Evolutionary conservation across 352 stramenopile species (phyloP).

Genomic region (Globisporangium parvum): DNA sequence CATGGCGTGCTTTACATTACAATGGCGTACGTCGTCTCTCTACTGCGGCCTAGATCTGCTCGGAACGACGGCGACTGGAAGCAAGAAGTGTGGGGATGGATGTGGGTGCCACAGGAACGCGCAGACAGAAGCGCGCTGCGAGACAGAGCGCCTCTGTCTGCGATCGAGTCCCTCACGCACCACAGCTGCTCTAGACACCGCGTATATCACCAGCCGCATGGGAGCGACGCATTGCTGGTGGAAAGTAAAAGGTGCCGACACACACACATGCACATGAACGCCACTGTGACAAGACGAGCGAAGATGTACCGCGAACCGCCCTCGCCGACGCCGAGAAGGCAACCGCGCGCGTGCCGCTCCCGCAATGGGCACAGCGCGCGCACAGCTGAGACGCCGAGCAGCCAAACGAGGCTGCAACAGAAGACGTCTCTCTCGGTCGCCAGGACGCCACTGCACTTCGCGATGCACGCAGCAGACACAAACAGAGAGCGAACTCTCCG

Average conservation of each 20-base stretch:
- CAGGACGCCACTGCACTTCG: not conserved
- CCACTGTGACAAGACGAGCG: not conserved
- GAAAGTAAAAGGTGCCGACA: slow-evolving; percentile 70
- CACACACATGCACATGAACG: not conserved
- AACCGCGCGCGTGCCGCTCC: slow-evolving; percentile 23
- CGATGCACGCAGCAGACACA: not conserved
- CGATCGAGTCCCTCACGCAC: slow-evolving; percentile 29
- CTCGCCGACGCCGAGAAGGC: slow-evolving; percentile 40
- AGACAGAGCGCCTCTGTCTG: slow-evolving; percentile 9
- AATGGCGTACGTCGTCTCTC: no score
- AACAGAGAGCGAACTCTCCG: not conserved
- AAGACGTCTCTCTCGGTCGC: slow-evolving; percentile 21
- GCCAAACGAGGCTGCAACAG: not conserved
- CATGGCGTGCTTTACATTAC: not conserved
- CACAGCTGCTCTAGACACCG: slow-evolving; percentile 61
- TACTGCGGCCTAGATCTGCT: not conserved
- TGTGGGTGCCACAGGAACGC: slow-evolving; percentile 33
- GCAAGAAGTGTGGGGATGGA: not conserved
- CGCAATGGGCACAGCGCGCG: slow-evolving; percentile 40
- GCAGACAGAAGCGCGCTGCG: slow-evolving; percentile 12
- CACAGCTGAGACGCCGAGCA: slow-evolving; percentile 25
- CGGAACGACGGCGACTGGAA: not conserved
- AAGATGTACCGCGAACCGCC: slow-evolving; percentile 28
- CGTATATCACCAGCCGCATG: slow-evolving; percentile 71
- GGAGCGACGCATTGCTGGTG: slow-evolving; percentile 32